These are phyloP conservation scores for Tricholoma terreum DNA, from an alignment of 768 basidiomycete genomes.

Conservation along the genomic window DNA sequence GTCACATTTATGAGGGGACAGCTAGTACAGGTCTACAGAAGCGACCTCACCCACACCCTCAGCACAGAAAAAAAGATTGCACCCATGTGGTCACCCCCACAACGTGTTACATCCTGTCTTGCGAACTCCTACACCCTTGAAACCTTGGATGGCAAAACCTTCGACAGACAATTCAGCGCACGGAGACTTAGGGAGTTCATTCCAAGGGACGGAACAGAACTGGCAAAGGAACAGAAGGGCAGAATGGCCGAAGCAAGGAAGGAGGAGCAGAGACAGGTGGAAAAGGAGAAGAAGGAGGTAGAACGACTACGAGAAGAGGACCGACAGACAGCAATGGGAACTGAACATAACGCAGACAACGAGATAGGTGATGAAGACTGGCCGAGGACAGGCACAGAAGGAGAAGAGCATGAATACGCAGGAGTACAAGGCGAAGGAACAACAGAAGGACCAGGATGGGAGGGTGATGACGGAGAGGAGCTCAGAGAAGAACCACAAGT, in stretches of 20 bases:
- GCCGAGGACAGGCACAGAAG: no score
- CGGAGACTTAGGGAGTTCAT: conserved; percentile 17
- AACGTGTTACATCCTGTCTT: neutral
- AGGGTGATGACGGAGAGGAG: no score
- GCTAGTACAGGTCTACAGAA: conserved; percentile 30
- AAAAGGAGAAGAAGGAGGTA: neutral
- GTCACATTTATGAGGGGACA: conserved; percentile 24
- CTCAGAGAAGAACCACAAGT: no score
- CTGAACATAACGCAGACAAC: no score
- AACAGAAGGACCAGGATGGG: no score
- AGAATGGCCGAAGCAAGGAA: neutral
- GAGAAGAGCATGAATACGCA: no score
- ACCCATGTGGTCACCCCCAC: conserved; percentile 29
- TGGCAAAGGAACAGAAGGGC: conserved; percentile 1
- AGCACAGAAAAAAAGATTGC: conserved; percentile 24
- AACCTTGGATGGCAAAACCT: neutral
- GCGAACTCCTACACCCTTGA: neutral
- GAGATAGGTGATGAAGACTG: no score
- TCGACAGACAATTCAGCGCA: conserved; percentile 11
- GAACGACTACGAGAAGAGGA: neutral
- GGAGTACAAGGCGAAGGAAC: no score
- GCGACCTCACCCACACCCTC: conserved; percentile 23
- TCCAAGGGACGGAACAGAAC: conserved; percentile 15
- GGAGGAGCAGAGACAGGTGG: neutral
- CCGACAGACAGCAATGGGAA: no score